Conservation (phyloP, 1,284 basidiomycete genomes). For the Neolentinus lepideus region DNA sequence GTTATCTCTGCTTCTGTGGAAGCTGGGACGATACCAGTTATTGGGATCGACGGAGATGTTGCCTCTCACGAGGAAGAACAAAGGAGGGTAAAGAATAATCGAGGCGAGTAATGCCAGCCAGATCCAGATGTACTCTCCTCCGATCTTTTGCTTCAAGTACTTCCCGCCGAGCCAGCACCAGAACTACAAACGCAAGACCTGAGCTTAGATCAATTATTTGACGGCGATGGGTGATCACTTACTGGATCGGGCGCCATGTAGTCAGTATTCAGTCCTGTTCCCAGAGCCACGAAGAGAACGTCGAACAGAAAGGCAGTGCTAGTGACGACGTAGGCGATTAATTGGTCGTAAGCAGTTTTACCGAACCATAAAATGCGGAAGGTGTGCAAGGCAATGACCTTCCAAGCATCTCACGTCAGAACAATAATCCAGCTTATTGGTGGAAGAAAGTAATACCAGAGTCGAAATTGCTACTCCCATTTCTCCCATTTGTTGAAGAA, state of each 20-base stretch:
- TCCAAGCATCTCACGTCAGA: background rate
- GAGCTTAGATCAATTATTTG: too few species aligned
- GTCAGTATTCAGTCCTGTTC: background rate
- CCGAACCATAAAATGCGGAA: constrained; percentile 16
- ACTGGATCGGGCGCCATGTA: background rate
- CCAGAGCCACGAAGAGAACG: background rate
- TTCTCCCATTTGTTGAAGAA: constrained; percentile 1
- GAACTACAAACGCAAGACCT: background rate
- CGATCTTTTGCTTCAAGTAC: background rate
- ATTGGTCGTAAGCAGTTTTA: constrained; percentile 7
- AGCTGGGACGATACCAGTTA: background rate
- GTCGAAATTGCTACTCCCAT: constrained; percentile 1
- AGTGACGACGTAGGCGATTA: constrained; percentile 12
- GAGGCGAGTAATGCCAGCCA: background rate
- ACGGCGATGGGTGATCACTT: background rate
- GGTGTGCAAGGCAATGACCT: constrained; percentile 18
- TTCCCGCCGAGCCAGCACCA: background rate
- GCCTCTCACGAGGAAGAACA: background rate
- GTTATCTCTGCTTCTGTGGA: background rate
- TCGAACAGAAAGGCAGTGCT: background rate
- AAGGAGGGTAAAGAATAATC: background rate
- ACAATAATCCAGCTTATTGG: background rate
- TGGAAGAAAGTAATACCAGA: background rate
- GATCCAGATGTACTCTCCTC: background rate
- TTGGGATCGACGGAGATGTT: background rate